A percentile compares a stretch with the other conserved stretches of the same genome.
These are phyloP conservation scores for Suhomyces ambrosiae DNA, from an alignment of 1,139 yeast species.

Conservation along the genomic window DNA sequence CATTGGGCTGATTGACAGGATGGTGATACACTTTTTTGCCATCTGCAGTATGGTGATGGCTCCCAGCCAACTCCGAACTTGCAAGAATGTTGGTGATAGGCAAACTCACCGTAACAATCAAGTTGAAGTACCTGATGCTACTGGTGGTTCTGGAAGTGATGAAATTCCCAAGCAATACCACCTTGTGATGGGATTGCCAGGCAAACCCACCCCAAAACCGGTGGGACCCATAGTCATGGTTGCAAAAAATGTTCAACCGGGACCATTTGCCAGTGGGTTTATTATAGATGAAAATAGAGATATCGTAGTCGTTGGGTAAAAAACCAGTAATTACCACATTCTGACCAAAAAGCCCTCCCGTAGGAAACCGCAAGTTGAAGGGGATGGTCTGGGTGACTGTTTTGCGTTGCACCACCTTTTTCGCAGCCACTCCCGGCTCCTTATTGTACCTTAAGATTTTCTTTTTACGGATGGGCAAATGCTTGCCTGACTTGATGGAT, in stretches of 20 bases:
- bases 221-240: slow-evolving; percentile 57
- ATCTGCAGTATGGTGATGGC: slow-evolving; percentile 23
- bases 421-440: slow-evolving; percentile 1
- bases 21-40: slow-evolving; percentile 24
- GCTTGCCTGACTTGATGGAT: slow-evolving; percentile 35
- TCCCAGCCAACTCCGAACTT: slow-evolving; percentile 44
- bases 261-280: slow-evolving; percentile 68
- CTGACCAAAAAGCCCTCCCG: slow-evolving; percentile 65
- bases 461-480: slow-evolving; percentile 29
- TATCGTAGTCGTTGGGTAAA: slow-evolving; percentile 52
- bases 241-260: slow-evolving; percentile 56
- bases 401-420: slow-evolving; percentile 8
- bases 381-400: slow-evolving; percentile 30
- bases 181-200: slow-evolving; percentile 77
- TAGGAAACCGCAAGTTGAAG: slow-evolving; percentile 52
- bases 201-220: slow-evolving; percentile 68
- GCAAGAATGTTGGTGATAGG: slow-evolving; percentile 65
- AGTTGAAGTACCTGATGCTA: slow-evolving; percentile 59
- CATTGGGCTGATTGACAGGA: slow-evolving; percentile 1
- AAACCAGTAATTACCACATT: slow-evolving; percentile 64
- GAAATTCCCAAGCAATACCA: slow-evolving; percentile 55
- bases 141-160: slow-evolving; percentile 52
- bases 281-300: slow-evolving; percentile 61
- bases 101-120: slow-evolving; percentile 59
- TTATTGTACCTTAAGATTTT: slow-evolving; percentile 9